Base-by-base conservation (phyloP, 2,329 filamentous ascomycete species). In the Rosellinia necatrix region DNA sequence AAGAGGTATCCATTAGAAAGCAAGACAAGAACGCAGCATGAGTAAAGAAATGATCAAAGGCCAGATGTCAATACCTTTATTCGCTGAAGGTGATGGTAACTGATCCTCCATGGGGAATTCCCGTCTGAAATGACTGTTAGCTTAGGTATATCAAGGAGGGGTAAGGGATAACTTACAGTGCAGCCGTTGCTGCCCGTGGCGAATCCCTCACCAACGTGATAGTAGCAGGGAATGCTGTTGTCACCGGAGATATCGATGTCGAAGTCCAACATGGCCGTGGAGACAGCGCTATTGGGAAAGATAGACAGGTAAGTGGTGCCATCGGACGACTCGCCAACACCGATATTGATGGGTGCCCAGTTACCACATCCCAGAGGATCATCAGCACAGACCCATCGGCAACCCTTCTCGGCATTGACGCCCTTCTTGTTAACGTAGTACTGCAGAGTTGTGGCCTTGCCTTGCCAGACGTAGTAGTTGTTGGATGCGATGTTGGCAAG, bases 391-490 rank as follows among this genome's bases (percentile, higher is more conserved):
- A 71, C 72, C 94, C 94, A 97, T 56, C 82, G 75, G 77, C 94
- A 99, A 47, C 84, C 90, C 10, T 92, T 75, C 63, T 85, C 72
- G 56, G 85, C 76, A 15, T 75, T 67, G 49, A 89, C 78, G 58
- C 91, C 92, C 66, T 84, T 81, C 67, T 89, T 89, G 83, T 97
- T 97, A 76, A 97, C 83, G 72, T 99, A 99, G 83, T 96, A 97
- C 77, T 97, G 94, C 40, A 92, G 92, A 43, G 91, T 92, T 49
- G 94, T 97, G 47, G 77, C 67, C 72, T 82, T 82, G 66, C 83
- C 83, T 68, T 90, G 65, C 90, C 91, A 96, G 59, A 80, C 75
- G 79, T 92, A 97, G 80, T 93, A 96, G 47, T 77, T 80, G 44
- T 72, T 71, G 58, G 87, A 85, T 63, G 88, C 76, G 42, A 93